A percentile compares a stretch with the other conserved stretches of the same genome.
phyloP scores from a whole-genome alignment of 2,329 filamentous ascomycete species.

The Sporothrix dimorphospora region DNA sequence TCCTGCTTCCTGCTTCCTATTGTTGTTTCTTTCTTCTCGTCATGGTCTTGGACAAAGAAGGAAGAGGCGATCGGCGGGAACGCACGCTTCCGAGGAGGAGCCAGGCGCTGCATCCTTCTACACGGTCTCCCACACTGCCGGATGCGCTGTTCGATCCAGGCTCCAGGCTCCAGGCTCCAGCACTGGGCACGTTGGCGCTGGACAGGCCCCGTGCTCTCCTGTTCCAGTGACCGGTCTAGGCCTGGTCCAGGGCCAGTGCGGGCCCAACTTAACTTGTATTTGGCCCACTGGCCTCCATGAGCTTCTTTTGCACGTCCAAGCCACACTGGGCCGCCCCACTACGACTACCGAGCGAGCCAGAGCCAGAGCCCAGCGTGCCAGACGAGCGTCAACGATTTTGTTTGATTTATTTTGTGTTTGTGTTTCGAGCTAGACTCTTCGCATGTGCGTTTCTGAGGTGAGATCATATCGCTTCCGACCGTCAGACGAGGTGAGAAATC shows the following conservation, averaged over 20 bases:
- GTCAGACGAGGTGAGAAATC: not conserved
- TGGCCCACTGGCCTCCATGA: not conserved
- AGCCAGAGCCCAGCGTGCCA: not conserved
- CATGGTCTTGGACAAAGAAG: not conserved
- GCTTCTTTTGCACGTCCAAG: constrained; percentile 12
- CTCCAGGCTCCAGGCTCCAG: not conserved
- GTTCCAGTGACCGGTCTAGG: not conserved
- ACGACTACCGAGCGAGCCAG: not conserved
- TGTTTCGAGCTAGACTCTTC: not conserved
- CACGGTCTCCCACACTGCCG: not conserved
- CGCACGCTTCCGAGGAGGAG: not conserved
- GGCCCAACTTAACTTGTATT: not conserved
- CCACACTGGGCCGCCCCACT: not conserved
- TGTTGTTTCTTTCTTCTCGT: not conserved
- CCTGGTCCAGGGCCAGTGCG: not conserved
- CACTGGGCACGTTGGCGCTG: not conserved
- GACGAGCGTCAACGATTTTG: not conserved
- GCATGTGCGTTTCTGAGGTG: too few species aligned
- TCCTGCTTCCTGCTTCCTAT: not conserved
- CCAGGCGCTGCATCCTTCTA: too few species aligned
- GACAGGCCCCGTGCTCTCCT: not conserved
- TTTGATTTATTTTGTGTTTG: not conserved
- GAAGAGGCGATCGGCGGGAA: not conserved
- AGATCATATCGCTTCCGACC: not conserved
- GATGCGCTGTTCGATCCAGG: not conserved